Conservation (phyloP, 345 rosid species). For the Eutrema heterophyllum region DNA sequence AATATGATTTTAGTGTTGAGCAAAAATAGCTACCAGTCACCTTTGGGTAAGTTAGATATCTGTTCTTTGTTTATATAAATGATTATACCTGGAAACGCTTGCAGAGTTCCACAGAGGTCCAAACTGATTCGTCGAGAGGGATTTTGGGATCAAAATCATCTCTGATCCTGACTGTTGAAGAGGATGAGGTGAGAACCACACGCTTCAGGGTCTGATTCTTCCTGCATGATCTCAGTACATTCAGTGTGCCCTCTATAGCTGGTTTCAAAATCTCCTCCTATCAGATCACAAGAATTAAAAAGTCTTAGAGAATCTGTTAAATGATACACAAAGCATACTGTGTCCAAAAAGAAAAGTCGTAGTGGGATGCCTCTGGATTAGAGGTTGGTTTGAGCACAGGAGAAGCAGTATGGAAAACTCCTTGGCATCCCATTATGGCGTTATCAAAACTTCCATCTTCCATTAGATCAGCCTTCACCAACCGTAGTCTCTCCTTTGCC, state of each 20-base stretch:
- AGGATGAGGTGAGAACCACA: constrained; percentile 84
- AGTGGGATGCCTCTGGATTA: constrained; percentile 64
- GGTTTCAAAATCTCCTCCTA: constrained; percentile 82
- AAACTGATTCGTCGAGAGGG: constrained; percentile 79
- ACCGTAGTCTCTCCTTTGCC: constrained; percentile 71
- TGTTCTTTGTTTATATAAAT: not conserved
- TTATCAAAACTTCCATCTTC: constrained; percentile 78
- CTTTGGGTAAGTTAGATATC: not conserved
- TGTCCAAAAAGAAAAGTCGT: not conserved
- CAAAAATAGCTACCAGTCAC: not conserved
- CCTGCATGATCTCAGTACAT: constrained; percentile 76
- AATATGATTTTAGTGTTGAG: not conserved
- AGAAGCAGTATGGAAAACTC: constrained; percentile 95
- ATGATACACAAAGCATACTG: not conserved
- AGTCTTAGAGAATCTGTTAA: not conserved
- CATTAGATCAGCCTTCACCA: constrained; percentile 74
- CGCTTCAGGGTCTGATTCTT: constrained; percentile 61
- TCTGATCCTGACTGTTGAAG: constrained; percentile 68
- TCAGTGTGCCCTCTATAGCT: constrained; percentile 75
- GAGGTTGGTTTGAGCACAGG: constrained; percentile 71
- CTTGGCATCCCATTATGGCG: constrained; percentile 69
- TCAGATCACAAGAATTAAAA: constrained; percentile 4
- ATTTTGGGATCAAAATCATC: constrained; percentile 56
- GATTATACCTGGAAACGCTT: constrained; percentile 52
- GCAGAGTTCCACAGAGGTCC: constrained; percentile 81